Base-by-base conservation (phyloP, 305 asterid species). In the Striga hermonthica region DNA sequence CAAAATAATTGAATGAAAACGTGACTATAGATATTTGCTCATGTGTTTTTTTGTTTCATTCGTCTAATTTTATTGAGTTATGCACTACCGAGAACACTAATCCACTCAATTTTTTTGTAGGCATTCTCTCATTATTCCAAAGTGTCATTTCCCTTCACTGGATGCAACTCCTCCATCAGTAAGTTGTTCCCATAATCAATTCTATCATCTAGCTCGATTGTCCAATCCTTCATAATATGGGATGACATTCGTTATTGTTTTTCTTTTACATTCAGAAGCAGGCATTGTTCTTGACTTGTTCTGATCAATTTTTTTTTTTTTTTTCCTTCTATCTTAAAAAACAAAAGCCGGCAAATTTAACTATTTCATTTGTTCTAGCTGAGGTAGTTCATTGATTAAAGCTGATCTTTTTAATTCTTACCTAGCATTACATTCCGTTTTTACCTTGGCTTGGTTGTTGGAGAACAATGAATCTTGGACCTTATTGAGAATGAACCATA, bases 101-200 rank as follows among this genome's bases (percentile, higher is more conserved):
- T 22, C 65, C 28, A 12, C 49, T 13, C 57, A 61, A 59, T 38
- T 61, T 72, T 71, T 76, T 61, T 12, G 31, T 71, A 91, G 98
- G 91, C 98, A 92, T 74, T 80, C 88, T 2, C 91, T 92, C 64
- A 82, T 92, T 68, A 89, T 92, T 68, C 98, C 98, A 9, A 92
- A 92, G 77, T 69, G 78, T 43, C 98, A 92, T 81, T 89, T 80
- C 78, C 80, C 91, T 71, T 86, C 96, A 55, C 56, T 92, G 75
- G 88, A 83, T 59, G 85, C 78, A 56, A 92, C 98, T 77, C 91
- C 98, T 73, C 90, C 98, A 68, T 78, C 82, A 7, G 98, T 89
- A 79, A 84, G 95, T 50, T 50, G 10, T 22, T 22, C 31, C 31
- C 31, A 1, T 22, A 22, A 1, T 22, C 31, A 22, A 22, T 22